Evolutionary conservation across 805 yeast genomes (phyloP).

Genomic region (Wickerhamiella brachini): DNA sequence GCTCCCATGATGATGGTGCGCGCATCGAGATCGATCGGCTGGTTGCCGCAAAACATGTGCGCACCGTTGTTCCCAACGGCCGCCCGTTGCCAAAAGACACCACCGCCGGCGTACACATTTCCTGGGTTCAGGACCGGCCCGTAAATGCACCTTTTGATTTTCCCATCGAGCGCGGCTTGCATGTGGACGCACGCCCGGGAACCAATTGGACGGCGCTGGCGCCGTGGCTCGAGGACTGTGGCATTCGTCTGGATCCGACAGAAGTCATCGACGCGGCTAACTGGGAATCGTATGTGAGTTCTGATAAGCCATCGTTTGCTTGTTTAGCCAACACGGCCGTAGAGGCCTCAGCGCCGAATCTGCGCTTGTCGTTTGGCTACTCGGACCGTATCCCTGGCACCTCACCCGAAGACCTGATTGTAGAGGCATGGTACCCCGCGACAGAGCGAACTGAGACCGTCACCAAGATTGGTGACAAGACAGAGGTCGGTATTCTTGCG

Average conservation of each 20-base stretch:
- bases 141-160: slow-evolving; percentile 16
- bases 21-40: slow-evolving; percentile 1
- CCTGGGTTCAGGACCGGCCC: slow-evolving; percentile 5
- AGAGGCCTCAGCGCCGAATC: not conserved
- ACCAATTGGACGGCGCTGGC: slow-evolving; percentile 7
- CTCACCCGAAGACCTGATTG: slow-evolving; percentile 12
- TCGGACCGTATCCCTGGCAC: not conserved
- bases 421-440: slow-evolving; percentile 16
- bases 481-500: slow-evolving; percentile 15
- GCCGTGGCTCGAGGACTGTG: slow-evolving; percentile 5
- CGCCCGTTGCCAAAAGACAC: not conserved
- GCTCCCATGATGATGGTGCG: not conserved
- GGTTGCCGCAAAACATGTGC: slow-evolving; percentile 10
- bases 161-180: slow-evolving; percentile 17
- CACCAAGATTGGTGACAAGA: not conserved
- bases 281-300: not conserved
- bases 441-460: not conserved
- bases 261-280: not conserved
- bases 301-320: not conserved
- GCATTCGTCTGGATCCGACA: not conserved
- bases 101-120: slow-evolving; percentile 4
- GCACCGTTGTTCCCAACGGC: slow-evolving; percentile 1
- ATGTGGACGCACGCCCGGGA: slow-evolving; percentile 20
- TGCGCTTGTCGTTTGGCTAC: not conserved
- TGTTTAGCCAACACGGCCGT: not conserved